These are phyloP conservation scores for Conidiobolus coronatus DNA, from an alignment of 371 early-diverging fungal genomes.

Conservation along the genomic window DNA sequence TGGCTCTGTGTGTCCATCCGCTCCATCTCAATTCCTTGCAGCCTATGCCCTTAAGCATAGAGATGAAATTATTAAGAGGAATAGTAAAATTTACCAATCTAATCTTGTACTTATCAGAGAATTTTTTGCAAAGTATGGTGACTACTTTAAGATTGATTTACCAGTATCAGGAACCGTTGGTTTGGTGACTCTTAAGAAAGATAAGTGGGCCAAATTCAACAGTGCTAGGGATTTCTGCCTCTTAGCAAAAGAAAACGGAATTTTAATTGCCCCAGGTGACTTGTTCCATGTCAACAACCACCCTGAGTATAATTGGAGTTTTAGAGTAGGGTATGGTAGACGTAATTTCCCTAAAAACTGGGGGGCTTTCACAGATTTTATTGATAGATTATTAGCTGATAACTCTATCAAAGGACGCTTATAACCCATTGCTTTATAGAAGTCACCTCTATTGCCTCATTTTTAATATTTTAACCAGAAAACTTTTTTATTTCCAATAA, in stretches of 20 bases:
- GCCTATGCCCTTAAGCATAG: not conserved
- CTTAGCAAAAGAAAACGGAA: not conserved
- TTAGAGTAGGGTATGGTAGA: constrained; percentile 2
- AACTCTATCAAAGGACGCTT: not conserved
- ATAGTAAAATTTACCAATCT: not conserved
- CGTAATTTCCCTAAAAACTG: not conserved
- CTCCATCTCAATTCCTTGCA: not conserved
- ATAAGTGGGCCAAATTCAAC: not conserved
- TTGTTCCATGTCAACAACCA: not conserved
- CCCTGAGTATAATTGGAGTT: not conserved
- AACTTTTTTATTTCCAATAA: no score
- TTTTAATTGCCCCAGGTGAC: not conserved
- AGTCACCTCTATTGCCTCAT: no score
- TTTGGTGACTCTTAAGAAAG: not conserved
- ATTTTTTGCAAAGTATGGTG: not conserved
- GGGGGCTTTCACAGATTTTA: not conserved
- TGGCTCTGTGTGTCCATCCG: not conserved
- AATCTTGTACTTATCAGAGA: not conserved
- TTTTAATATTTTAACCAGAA: no score
- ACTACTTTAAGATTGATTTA: not conserved
- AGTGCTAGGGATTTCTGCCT: not conserved
- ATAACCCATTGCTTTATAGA: no score
- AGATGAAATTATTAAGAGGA: not conserved
- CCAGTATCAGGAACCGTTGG: not conserved
- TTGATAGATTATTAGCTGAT: not conserved